Base-by-base conservation (phyloP, 257 asterid genomes). In the Misopates orontium region DNA sequence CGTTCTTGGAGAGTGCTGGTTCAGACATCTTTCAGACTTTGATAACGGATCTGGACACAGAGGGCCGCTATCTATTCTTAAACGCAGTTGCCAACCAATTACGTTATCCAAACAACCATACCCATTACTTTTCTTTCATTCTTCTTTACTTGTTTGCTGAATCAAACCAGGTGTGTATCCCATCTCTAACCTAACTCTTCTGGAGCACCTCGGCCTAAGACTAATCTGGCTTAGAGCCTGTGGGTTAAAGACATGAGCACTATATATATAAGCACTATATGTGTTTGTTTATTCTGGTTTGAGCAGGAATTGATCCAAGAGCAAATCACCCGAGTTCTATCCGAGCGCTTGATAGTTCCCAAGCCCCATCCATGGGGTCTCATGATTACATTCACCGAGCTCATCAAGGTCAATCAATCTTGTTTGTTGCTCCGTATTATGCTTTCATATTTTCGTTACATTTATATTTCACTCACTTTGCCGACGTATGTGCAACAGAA, bases 351-450 rank as follows among this genome's bases (percentile, higher is more conserved):
- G 63, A 88, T 88, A 20, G 98, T 86, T 22, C 86, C 88, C 58
- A 83, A 95, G 71, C 99, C 99, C 67, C 96, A 86, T 77, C 99
- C 98, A 4, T 94, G 99, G 99, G 99, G 99, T n/a, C 89, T 94
- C 62, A 75, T 88, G 67, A 81, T 88, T 47, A 90, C 98, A 0
- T 88, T 90, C 67, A 85, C 85, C 36, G 96, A 90, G 77, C 96
- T 94, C 52, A 86, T 94, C 66, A 94, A 88, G 96, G 99, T 93
- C 78, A 48, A 10, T 10, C 19, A n/a, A n/a, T n/a, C n/a, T 16
- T 11, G 6, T 42, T 17, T 51, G 4, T 31, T 40, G 13, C 23
- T 18, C n/a, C 28, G 18, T 56, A 13, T 12, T 23, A 21, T 48
- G 15, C 18, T 24, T n/a, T 22, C 3, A 17, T 31, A 28, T 12